phyloP scores from a whole-genome alignment of 345 rosid species.

The Streptanthus diversifolius region DNA sequence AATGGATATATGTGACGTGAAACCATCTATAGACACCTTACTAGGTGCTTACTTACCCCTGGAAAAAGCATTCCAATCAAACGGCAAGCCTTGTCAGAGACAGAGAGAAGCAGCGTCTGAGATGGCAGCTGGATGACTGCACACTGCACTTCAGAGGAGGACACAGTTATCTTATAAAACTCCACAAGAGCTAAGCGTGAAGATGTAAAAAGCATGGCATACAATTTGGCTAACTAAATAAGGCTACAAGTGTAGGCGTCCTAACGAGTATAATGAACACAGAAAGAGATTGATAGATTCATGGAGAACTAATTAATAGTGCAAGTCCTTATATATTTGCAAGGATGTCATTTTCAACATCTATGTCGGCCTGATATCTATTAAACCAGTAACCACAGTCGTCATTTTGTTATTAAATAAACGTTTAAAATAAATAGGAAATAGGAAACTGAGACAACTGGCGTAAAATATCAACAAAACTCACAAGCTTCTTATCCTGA shows the following conservation, averaged over 20 bases:
- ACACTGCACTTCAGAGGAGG: conserved; percentile 47
- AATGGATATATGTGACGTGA: background rate
- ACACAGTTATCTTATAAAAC: conserved; percentile 13
- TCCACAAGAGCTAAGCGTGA: conserved; percentile 12
- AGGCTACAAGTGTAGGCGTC: background rate
- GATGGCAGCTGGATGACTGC: conserved; percentile 96
- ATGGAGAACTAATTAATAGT: background rate
- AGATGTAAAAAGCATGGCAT: background rate
- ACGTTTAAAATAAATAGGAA: background rate
- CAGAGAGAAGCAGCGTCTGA: conserved; percentile 88
- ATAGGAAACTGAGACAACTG: background rate
- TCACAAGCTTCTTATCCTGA: conserved; percentile 97
- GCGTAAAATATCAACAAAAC: conserved; percentile 33
- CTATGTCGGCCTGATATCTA: background rate
- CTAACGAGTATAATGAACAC: background rate
- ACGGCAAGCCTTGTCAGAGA: conserved; percentile 90
- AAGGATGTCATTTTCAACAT: background rate
- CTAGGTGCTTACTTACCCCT: conserved; percentile 55
- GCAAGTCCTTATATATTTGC: background rate
- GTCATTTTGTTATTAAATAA: background rate
- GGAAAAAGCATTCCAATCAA: conserved; percentile 98
- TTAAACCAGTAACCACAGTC: background rate
- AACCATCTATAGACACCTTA: background rate
- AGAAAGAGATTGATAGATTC: background rate
- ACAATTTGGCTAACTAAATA: background rate